Percentiles rank a stretch among this genome's conserved stretches.
These are phyloP conservation scores for Microdochium trichocladiopsis DNA, from an alignment of 2,329 filamentous ascomycete genomes.

Conservation along the genomic window DNA sequence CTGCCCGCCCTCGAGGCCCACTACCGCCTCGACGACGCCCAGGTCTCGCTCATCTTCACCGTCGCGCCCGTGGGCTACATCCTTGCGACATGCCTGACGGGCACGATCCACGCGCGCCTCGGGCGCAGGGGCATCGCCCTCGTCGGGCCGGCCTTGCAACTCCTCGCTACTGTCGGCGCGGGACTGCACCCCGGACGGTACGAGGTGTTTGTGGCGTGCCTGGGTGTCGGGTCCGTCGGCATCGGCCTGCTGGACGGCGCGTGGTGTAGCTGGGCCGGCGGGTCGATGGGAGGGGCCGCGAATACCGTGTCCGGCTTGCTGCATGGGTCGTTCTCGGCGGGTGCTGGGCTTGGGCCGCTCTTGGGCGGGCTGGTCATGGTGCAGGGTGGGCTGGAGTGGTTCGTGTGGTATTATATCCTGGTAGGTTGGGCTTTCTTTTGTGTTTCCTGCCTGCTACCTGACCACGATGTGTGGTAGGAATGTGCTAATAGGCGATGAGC, in stretches of 20 bases:
- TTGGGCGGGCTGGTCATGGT: slow-evolving; percentile 63
- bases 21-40: slow-evolving; percentile 53
- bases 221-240: slow-evolving; percentile 61
- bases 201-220: slow-evolving; percentile 49
- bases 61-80: slow-evolving; percentile 61
- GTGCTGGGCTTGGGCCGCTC: slow-evolving; percentile 62
- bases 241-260: slow-evolving; percentile 52
- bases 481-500: neutral
- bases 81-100: slow-evolving; percentile 56
- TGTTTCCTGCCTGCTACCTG: too few species aligned
- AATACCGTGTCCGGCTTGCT: slow-evolving; percentile 49
- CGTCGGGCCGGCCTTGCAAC: slow-evolving; percentile 53
- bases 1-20: slow-evolving; percentile 46
- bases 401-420: slow-evolving; percentile 71
- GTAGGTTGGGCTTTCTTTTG: slow-evolving; percentile 51
- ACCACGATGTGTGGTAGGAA: slow-evolving; percentile 25
- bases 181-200: slow-evolving; percentile 59
- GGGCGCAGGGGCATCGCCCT: slow-evolving; percentile 69
- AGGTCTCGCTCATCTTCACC: slow-evolving; percentile 61
- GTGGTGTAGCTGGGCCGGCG: slow-evolving; percentile 35
- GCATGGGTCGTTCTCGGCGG: slow-evolving; percentile 66
- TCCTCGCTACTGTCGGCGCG: slow-evolving; percentile 44
- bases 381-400: slow-evolving; percentile 57
- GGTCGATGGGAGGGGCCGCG: slow-evolving; percentile 42
- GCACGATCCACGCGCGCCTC: slow-evolving; percentile 52